Evolutionary conservation across 2,329 filamentous ascomycete species (phyloP).

Genomic region (Arthrobotrys sphaeroides): DNA sequence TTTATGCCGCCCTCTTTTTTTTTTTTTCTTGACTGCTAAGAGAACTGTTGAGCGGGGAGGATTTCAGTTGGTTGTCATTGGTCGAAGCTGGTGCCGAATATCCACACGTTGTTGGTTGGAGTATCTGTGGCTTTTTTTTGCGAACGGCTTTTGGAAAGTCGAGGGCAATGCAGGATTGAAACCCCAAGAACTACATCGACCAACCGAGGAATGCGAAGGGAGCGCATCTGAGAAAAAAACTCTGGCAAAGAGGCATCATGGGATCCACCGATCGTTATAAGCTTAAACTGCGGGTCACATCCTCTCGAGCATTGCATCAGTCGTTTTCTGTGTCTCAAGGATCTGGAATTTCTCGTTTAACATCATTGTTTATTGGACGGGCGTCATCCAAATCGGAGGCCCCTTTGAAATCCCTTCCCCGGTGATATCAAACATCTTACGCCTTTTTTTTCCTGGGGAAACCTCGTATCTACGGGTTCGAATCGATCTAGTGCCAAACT

Average conservation of each 20-base stretch:
- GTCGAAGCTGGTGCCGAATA: constrained; percentile 34
- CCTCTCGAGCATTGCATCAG: constrained; percentile 7
- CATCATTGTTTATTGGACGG: constrained; percentile 26
- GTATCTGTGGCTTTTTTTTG: constrained; percentile 2
- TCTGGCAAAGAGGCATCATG: constrained; percentile 7
- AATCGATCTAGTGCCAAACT: constrained; percentile 12
- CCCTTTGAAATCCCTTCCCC: constrained; percentile 1
- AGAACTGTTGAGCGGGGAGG: background rate
- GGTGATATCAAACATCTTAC: background rate
- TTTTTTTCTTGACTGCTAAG: background rate
- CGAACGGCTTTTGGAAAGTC: background rate
- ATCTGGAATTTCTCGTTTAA: constrained; percentile 37
- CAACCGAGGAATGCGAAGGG: background rate
- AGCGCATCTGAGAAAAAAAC: background rate
- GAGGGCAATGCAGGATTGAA: constrained; percentile 8
- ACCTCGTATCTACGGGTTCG: constrained; percentile 33
- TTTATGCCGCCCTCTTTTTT: constrained; percentile 1
- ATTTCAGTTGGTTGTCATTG: constrained; percentile 20
- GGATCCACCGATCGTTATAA: constrained; percentile 24
- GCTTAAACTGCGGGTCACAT: constrained; percentile 31
- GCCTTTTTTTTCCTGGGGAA: background rate
- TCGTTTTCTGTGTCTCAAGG: constrained; percentile 19
- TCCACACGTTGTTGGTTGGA: constrained; percentile 19
- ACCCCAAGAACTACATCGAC: constrained; percentile 40
- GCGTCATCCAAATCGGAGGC: background rate